Base-by-base conservation (phyloP, 2,329 filamentous ascomycete genomes). In the Penicillium sp. region DNA sequence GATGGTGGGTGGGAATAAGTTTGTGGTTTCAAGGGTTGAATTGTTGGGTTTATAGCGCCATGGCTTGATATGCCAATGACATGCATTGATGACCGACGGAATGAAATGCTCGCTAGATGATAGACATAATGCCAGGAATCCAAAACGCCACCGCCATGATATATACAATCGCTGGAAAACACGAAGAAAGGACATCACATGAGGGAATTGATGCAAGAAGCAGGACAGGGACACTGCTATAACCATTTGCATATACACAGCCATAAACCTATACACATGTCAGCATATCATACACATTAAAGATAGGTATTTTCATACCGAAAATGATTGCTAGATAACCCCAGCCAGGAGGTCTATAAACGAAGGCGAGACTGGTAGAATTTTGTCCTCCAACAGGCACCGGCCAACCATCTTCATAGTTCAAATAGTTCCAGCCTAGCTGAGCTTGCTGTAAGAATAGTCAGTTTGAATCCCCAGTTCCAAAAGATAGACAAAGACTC, bases 1-100 rank as follows among this genome's bases (percentile, higher is more conserved):
- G 79, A 82, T 65, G 79, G 79, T 4, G 78, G 77, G 0, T 78
- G 75, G 73, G 61, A 71, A 17, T 68, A 37, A 61, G 35, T 14
- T 35, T 12, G n/a, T 5, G 5, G 16, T 6, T 11, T 11, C 0
- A 35, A 37, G 22, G 22, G 11, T 26, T 41, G 17, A 5, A n/a
- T 31, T 26, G 17, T n/a, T 36, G 16, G 4, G 14, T 33, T 31
- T 42, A 22, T 12, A 28, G 16, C 11, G 19, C 12, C 10, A 38
- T 26, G 16, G 19, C 28, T 14, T 17, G 10, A 12, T 38, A 41
- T 40, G 35, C 5, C 22, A 31, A 38, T 38, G 30, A 33, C 17
- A 47, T 31, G 40, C 22, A 49, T 54, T 38, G 17, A 54, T 30
- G 37, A 26, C 22, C 33, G 36, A 22, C 4, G 12, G 10, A 8